Evolutionary conservation across 441 rosid species (phyloP).

Genomic region (Corymbia calophylla): DNA sequence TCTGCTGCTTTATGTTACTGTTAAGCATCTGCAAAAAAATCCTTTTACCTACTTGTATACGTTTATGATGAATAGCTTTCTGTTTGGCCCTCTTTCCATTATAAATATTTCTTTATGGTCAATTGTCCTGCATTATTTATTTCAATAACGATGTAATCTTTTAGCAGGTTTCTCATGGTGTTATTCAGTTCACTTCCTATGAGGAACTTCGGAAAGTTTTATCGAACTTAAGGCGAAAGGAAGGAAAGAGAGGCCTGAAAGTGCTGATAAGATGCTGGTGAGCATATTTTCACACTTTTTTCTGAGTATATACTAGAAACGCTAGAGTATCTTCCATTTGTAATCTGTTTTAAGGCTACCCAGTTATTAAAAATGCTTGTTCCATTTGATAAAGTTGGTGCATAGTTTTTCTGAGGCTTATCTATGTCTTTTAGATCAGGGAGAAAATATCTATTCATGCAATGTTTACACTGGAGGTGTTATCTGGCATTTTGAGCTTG

Average conservation of each 20-base stretch:
- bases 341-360: background rate
- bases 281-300: background rate
- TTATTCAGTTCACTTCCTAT: constrained; percentile 82
- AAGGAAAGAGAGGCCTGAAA: constrained; percentile 21
- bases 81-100: background rate
- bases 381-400: background rate
- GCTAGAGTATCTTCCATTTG: background rate
- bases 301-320: background rate
- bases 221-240: constrained; percentile 37
- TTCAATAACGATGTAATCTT: background rate
- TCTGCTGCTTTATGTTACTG: background rate
- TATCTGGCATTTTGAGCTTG: background rate
- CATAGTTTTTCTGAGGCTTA: background rate
- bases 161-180: constrained; percentile 97
- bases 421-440: background rate
- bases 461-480: background rate
- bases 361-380: background rate
- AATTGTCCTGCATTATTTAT: background rate
- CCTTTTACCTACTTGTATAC: background rate
- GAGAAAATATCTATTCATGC: background rate
- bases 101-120: background rate
- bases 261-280: constrained; percentile 48
- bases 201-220: constrained; percentile 78
- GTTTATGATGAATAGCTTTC: background rate
- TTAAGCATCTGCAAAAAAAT: background rate